These are phyloP conservation scores for Lichtheimia hyalospora DNA, from an alignment of 371 early-diverging fungal genomes.

Conservation along the genomic window DNA sequence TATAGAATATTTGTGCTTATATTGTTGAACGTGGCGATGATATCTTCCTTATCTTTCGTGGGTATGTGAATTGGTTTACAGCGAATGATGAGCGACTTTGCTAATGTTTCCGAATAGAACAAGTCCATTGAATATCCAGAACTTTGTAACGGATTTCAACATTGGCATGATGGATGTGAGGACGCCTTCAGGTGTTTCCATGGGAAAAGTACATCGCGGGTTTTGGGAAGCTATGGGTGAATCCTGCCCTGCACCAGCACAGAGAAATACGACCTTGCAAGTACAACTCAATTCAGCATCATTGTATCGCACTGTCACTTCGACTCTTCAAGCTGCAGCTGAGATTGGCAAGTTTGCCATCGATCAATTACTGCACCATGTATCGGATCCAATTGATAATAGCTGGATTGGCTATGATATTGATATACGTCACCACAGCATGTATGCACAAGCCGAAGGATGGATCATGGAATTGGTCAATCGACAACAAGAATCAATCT, in stretches of 20 bases:
- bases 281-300: conserved; percentile 42
- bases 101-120: conserved; percentile 30
- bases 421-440: conserved; percentile 34
- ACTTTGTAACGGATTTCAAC: conserved; percentile 59
- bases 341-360: conserved; percentile 31
- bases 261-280: conserved; percentile 25
- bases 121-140: conserved; percentile 62
- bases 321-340: conserved; percentile 31
- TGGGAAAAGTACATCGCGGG: conserved; percentile 62
- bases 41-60: conserved; percentile 61
- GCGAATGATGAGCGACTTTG: background rate
- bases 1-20: conserved; percentile 61
- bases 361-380: conserved; percentile 33
- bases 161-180: conserved; percentile 46
- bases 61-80: conserved; percentile 19
- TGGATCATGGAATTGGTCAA: conserved; percentile 31
- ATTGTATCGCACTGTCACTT: conserved; percentile 34
- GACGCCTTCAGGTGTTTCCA: conserved; percentile 38
- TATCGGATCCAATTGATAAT: conserved; percentile 46
- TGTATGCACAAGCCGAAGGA: conserved; percentile 42
- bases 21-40: conserved; percentile 61
- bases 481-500: conserved; percentile 7
- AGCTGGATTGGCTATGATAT: conserved; percentile 39
- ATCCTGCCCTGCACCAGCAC: background rate
- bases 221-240: conserved; percentile 65